Conservation (phyloP, 306 rosid genomes). For the Biancaea sappan region DNA sequence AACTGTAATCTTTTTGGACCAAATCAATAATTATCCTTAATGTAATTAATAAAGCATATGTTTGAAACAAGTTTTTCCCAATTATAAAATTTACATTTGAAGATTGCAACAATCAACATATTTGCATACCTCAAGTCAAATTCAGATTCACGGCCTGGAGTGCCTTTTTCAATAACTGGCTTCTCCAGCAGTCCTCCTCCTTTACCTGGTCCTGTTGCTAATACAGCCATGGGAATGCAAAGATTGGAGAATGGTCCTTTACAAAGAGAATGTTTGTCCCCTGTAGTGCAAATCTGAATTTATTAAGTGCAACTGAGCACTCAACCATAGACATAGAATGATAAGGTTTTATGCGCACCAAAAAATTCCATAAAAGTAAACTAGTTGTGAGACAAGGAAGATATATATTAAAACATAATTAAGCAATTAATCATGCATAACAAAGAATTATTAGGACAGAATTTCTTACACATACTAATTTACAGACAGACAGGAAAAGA, state of each 20-base stretch:
- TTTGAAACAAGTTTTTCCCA: background rate
- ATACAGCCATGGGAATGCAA: slow-evolving; percentile 50
- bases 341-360: background rate
- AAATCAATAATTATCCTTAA: background rate
- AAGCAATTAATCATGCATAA: background rate
- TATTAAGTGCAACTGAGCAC: slow-evolving; percentile 18
- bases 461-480: background rate
- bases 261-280: slow-evolving; percentile 59
- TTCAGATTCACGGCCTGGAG: slow-evolving; percentile 72
- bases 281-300: slow-evolving; percentile 44
- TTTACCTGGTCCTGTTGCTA: slow-evolving; percentile 52
- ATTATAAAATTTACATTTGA: background rate
- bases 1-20: too few relatives aligned
- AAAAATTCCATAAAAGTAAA: background rate
- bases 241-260: slow-evolving; percentile 58
- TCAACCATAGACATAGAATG: background rate
- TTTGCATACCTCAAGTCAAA: slow-evolving; percentile 62
- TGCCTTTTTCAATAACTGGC: slow-evolving; percentile 62
- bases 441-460: background rate
- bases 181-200: slow-evolving; percentile 70
- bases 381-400: slow-evolving; percentile 9
- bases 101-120: slow-evolving; percentile 12
- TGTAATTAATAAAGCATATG: background rate
- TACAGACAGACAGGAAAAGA: background rate
- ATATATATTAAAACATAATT: slow-evolving; percentile 1